Conservation (phyloP, 768 basidiomycete genomes). For the Lactarius sanguifluus region DNA sequence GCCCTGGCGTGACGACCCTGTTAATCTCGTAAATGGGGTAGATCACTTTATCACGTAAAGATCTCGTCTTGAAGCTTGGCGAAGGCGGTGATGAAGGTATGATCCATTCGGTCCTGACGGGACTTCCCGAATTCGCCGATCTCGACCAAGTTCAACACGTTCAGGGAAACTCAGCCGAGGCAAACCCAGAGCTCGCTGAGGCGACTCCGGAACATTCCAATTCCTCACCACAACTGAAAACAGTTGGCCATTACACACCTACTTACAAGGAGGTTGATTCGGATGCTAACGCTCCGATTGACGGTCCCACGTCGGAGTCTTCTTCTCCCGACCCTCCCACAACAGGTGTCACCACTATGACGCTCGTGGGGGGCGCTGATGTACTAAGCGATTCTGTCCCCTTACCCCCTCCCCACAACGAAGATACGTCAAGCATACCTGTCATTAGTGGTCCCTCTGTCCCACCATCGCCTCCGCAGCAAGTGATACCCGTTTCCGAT, state of each 20-base stretch:
- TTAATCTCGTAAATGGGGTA: constrained; percentile 35
- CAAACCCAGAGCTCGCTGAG: not conserved
- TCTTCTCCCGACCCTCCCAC: not conserved
- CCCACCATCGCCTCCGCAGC: not conserved
- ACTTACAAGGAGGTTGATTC: not conserved
- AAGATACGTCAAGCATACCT: not conserved
- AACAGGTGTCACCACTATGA: not conserved
- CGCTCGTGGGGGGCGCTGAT: not conserved
- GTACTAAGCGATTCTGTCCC: not conserved
- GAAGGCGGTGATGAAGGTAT: constrained; percentile 78
- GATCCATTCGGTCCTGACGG: constrained; percentile 71
- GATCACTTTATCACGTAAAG: constrained; percentile 74
- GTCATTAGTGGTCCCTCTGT: not conserved
- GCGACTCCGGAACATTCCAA: not conserved
- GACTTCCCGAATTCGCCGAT: constrained; percentile 60
- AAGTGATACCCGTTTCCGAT: not conserved
- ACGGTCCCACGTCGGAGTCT: not conserved
- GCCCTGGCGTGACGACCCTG: not conserved
- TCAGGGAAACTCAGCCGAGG: not conserved
- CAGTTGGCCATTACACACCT: not conserved
- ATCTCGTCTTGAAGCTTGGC: constrained; percentile 59
- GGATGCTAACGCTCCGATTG: not conserved
- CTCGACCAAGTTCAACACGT: constrained; percentile 32
- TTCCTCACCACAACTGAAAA: not conserved
- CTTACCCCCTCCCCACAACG: not conserved